Evolutionary conservation across 202 grass and related monocot species (phyloP).

Genomic region (Saccharum hybrid): DNA sequence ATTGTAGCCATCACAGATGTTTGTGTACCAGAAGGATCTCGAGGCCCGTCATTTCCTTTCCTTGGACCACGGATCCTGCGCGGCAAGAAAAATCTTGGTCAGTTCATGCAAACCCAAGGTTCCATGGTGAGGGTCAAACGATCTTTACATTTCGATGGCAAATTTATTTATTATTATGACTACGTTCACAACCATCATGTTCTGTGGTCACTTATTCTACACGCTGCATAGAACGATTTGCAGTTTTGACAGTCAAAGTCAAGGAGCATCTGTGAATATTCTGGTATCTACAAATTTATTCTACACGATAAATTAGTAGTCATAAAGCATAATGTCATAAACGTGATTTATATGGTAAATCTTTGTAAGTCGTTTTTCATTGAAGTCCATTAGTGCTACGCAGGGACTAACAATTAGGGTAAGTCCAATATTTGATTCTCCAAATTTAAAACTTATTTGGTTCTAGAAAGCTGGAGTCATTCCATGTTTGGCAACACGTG

Average conservation of each 20-base stretch:
- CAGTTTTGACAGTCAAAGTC: background rate
- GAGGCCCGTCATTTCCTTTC: constrained; percentile 33
- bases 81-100: constrained; percentile 1
- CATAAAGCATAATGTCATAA: background rate
- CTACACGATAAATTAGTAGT: background rate
- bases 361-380: background rate
- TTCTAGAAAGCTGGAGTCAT: background rate
- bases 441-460: background rate
- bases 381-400: no score
- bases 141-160: background rate
- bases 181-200: background rate
- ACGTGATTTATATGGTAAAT: background rate
- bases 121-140: background rate
- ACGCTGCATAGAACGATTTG: background rate
- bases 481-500: background rate
- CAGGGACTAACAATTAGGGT: background rate
- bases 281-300: background rate
- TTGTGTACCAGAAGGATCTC: constrained; percentile 7
- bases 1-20: constrained; percentile 14
- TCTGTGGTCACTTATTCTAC: background rate
- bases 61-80: constrained; percentile 45
- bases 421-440: background rate
- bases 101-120: background rate
- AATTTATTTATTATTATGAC: background rate
- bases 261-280: background rate